phyloP scores from a whole-genome alignment of 768 basidiomycete species.

The Pholiota conissans region DNA sequence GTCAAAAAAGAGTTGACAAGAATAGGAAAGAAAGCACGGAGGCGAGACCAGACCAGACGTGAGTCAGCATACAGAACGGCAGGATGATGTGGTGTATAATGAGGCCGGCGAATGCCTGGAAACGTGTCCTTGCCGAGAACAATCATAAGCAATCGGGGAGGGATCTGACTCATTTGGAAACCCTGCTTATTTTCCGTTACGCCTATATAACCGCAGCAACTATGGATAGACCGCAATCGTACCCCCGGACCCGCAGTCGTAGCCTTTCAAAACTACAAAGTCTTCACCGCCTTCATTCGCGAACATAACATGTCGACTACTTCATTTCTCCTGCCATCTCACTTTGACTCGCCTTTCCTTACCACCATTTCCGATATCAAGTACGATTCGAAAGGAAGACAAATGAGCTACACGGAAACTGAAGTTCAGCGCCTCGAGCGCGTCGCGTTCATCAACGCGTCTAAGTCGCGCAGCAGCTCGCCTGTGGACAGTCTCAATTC shows the following conservation, averaged over 20 bases:
- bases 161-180: constrained; percentile 15
- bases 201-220: constrained; percentile 14
- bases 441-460: constrained; percentile 48
- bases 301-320: constrained; percentile 20
- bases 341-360: constrained; percentile 24
- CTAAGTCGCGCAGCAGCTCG: constrained; percentile 32
- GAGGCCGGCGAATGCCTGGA: neutral
- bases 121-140: neutral
- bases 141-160: neutral
- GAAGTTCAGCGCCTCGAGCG: constrained; percentile 48
- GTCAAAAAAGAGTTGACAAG: neutral
- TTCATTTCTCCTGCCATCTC: constrained; percentile 21
- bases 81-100: neutral
- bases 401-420: constrained; percentile 44
- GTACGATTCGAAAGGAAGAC: constrained; percentile 45
- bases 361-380: constrained; percentile 25
- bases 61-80: neutral
- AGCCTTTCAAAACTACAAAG: neutral
- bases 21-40: neutral
- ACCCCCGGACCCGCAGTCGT: neutral
- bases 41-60: neutral
- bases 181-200: neutral
- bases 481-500: constrained; percentile 14
- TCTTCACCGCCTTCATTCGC: neutral
- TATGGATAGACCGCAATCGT: neutral